Percentiles rank a stretch among this genome's conserved stretches.
Conservation (phyloP, 2,329 filamentous ascomycete genomes). For the Apiospora arundinis region DNA sequence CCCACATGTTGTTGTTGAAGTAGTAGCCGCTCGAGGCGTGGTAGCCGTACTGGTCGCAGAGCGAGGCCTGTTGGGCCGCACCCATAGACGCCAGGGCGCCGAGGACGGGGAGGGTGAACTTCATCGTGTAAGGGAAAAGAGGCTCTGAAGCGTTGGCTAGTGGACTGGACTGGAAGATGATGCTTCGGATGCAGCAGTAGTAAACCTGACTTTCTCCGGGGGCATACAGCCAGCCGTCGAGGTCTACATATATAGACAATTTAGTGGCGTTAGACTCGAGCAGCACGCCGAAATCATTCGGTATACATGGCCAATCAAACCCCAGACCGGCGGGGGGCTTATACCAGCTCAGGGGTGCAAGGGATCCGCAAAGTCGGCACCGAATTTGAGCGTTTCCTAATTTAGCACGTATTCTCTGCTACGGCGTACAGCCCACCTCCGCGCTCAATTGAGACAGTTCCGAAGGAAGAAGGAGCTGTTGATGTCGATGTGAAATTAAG, state of each 20-base stretch:
- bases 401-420: background rate
- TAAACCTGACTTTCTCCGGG: background rate
- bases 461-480: background rate
- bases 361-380: background rate
- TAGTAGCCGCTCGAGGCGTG: slow-evolving; percentile 40
- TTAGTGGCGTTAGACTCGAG: slow-evolving; percentile 4
- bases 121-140: background rate
- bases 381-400: background rate
- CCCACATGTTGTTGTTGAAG: slow-evolving; percentile 53
- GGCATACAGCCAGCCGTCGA: background rate
- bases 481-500: background rate
- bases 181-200: background rate
- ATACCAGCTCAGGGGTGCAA: background rate
- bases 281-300: background rate
- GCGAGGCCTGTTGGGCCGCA: slow-evolving; percentile 25
- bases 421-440: background rate
- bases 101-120: slow-evolving; percentile 16
- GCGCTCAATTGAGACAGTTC: slow-evolving; percentile 11
- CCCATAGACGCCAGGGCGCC: slow-evolving; percentile 26
- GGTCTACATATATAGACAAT: background rate
- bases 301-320: background rate
- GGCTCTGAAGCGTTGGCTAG: background rate
- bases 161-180: background rate
- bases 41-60: slow-evolving; percentile 40
- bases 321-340: background rate